A percentile compares a stretch with the other conserved stretches of the same genome.
Conservation (phyloP, 73 alveolate genomes). For the Paramecium octaurelia region DNA sequence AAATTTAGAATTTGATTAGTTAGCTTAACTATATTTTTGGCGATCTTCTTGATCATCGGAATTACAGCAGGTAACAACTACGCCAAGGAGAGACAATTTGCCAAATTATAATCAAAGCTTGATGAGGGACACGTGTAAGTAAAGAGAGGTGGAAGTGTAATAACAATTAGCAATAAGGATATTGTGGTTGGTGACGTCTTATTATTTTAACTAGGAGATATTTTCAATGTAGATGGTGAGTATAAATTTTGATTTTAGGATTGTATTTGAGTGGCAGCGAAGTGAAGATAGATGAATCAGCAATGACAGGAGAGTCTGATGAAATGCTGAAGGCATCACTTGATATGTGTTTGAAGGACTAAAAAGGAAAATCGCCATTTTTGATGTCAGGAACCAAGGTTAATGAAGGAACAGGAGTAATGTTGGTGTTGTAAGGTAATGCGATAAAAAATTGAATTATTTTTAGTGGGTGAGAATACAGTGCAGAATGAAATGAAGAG, state of each 20-base stretch:
- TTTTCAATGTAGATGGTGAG: constrained; percentile 67
- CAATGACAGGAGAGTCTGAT: constrained; percentile 73
- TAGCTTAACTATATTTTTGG: constrained; percentile 84
- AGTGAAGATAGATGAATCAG: constrained; percentile 66
- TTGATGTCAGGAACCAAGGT: constrained; percentile 59
- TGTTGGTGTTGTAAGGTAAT: constrained; percentile 62
- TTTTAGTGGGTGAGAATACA: constrained; percentile 38
- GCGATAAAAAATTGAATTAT: not conserved
- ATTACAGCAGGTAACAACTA: constrained; percentile 90
- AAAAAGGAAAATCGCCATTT: not conserved
- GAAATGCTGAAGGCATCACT: not conserved
- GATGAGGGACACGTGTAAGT: constrained; percentile 66
- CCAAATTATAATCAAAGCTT: constrained; percentile 51
- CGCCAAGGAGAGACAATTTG: constrained; percentile 65
- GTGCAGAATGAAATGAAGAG: not conserved
- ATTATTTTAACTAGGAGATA: constrained; percentile 64
- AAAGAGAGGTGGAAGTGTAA: constrained; percentile 55
- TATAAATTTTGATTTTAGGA: not conserved
- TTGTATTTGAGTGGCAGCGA: constrained; percentile 63
- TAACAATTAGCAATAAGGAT: constrained; percentile 58
- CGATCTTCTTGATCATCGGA: constrained; percentile 86
- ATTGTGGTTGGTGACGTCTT: constrained; percentile 69
- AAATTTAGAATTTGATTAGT: not conserved
- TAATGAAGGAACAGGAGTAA: constrained; percentile 68
- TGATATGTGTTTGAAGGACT: not conserved